Conservation (phyloP, 2,329 filamentous ascomycete genomes). For the Eutypa lata region DNA sequence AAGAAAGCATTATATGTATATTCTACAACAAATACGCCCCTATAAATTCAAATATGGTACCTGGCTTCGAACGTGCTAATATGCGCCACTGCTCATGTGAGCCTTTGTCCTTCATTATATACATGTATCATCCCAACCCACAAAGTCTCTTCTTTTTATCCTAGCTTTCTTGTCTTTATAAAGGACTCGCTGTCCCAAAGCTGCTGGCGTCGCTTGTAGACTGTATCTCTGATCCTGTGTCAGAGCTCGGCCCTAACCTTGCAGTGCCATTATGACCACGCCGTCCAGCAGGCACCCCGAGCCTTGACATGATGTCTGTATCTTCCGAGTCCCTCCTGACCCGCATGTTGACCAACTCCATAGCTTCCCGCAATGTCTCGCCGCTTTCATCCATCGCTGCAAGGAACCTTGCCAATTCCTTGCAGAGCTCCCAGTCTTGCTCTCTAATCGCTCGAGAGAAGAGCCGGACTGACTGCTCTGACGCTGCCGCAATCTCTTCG, state of each 20-base stretch:
- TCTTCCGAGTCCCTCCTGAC: slow-evolving; percentile 31
- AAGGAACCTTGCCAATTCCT: slow-evolving; percentile 90
- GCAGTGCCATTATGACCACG: slow-evolving; percentile 21
- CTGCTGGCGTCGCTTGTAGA: slow-evolving; percentile 29
- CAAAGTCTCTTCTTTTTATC: slow-evolving; percentile 1
- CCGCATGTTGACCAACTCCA: slow-evolving; percentile 57
- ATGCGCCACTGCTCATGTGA: neutral
- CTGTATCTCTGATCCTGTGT: slow-evolving; percentile 26
- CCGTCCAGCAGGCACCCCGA: slow-evolving; percentile 29
- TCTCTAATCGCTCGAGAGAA: slow-evolving; percentile 78
- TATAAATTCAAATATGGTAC: no score
- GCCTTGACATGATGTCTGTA: slow-evolving; percentile 26
- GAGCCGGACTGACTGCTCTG: slow-evolving; percentile 76
- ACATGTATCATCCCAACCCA: neutral
- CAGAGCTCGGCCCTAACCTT: slow-evolving; percentile 23
- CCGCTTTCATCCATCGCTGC: slow-evolving; percentile 89
- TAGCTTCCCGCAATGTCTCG: slow-evolving; percentile 69
- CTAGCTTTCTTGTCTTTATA: slow-evolving; percentile 13
- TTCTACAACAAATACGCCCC: no score
- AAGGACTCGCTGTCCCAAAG: slow-evolving; percentile 26
- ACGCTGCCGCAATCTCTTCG: slow-evolving; percentile 65
- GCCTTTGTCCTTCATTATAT: neutral
- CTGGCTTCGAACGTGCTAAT: no score
- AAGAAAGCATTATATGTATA: no score
- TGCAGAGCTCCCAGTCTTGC: slow-evolving; percentile 92